Evolutionary conservation across 345 rosid species (phyloP).

Genomic region (Euphorbia pulcherrima): DNA sequence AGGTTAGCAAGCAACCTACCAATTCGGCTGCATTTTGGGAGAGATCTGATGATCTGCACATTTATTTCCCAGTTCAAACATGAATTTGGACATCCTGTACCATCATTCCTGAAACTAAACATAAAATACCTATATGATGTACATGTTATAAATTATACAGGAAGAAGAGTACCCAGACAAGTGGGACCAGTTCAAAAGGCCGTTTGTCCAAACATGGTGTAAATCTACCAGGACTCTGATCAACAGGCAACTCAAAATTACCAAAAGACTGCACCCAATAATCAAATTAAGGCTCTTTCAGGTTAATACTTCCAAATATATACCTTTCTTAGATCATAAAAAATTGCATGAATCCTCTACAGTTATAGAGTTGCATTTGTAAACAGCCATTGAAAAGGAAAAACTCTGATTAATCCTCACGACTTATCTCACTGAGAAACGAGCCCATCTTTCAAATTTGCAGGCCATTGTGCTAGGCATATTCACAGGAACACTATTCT

Average conservation of each 20-base stretch:
- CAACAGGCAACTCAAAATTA: constrained; percentile 33
- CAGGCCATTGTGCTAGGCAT: constrained; percentile 29
- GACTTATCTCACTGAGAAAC: neutral
- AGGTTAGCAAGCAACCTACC: constrained; percentile 13
- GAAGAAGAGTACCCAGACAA: constrained; percentile 28
- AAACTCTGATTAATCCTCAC: neutral
- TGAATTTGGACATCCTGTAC: neutral
- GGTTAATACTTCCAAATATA: constrained; percentile 19
- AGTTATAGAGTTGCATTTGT: neutral
- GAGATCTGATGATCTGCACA: neutral
- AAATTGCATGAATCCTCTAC: neutral
- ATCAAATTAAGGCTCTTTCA: constrained; percentile 34
- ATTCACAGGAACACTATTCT: constrained; percentile 31
- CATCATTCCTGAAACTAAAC: neutral
- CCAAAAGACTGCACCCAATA: constrained; percentile 29
- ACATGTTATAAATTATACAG: constrained; percentile 3
- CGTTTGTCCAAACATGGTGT: constrained; percentile 35
- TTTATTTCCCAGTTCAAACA: neutral
- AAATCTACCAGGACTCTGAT: constrained; percentile 28
- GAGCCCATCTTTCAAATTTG: constrained; percentile 9
- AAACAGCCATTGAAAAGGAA: neutral
- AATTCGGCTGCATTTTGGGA: neutral
- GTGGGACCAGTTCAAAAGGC: constrained; percentile 32
- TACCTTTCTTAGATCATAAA: neutral
- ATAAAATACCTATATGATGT: neutral